Percentiles rank a stretch among this genome's conserved stretches.
Conservation (phyloP, 2,329 filamentous ascomycete species). For the Coniella vitis region DNA sequence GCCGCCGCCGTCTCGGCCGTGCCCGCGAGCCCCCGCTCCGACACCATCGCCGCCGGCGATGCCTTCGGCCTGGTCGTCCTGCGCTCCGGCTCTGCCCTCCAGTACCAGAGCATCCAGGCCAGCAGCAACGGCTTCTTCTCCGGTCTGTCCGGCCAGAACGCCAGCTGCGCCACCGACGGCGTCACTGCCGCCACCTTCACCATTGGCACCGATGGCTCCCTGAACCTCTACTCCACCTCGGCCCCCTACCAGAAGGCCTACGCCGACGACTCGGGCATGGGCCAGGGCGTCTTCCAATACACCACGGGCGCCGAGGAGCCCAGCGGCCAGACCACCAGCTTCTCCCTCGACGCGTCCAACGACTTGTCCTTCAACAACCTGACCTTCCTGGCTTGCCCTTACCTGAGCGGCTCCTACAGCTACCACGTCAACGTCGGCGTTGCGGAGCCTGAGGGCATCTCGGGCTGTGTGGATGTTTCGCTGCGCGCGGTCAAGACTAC, state of each 20-base stretch:
- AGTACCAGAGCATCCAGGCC: conserved; percentile 40
- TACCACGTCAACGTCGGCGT: conserved; percentile 30
- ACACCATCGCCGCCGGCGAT: conserved; percentile 14
- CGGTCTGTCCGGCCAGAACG: conserved; percentile 36
- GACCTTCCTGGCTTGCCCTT: conserved; percentile 47
- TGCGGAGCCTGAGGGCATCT: conserved; percentile 28
- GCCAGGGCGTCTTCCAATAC: conserved; percentile 48
- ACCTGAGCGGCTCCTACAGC: conserved; percentile 34
- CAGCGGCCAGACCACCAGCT: conserved; percentile 39
- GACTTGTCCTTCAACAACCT: conserved; percentile 39
- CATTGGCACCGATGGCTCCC: conserved; percentile 34
- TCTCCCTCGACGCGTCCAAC: conserved; percentile 34
- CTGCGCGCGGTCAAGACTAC: conserved; percentile 19
- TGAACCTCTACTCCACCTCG: conserved; percentile 40
- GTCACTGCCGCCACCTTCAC: conserved; percentile 42
- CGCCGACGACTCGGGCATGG: conserved; percentile 52
- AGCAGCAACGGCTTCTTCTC: conserved; percentile 36
- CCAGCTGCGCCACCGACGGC: conserved; percentile 38
- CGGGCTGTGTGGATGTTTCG: conserved; percentile 30
- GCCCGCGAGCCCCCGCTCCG: conserved; percentile 20
- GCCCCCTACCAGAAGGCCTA: conserved; percentile 41
- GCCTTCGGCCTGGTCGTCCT: conserved; percentile 44
- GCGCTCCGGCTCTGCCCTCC: conserved; percentile 41
- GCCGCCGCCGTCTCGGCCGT: conserved; percentile 28
- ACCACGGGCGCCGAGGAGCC: conserved; percentile 35